Base-by-base conservation (phyloP, 2,329 filamentous ascomycete genomes). In the Talaromyces sp. region DNA sequence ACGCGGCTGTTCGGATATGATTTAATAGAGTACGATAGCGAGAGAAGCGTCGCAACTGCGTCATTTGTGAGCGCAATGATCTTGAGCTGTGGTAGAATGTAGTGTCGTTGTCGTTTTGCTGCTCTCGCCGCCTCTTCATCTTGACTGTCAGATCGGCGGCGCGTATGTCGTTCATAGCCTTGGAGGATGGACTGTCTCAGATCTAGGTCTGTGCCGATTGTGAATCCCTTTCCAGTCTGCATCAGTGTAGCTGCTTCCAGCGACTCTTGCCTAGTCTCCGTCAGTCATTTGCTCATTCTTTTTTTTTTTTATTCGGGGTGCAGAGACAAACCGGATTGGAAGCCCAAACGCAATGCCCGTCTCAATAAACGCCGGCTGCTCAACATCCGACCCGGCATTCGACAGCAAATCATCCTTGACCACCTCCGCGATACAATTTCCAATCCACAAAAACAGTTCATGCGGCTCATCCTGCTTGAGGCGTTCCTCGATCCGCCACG, bases 1-100 rank as follows among this genome's bases (percentile, higher is more conserved):
- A 64, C 62, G 21, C 62, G 62, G 44, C 62, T 64, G 62, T 64
- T 64, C 54, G 62, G 62, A 23, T 54, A 64, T 31, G 62, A 64
- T 55, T 64, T 64, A 54, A 64, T 64, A 23, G 62, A 64, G 31
- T 64, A 64, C 35, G 62, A 61, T 21, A 64, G 62, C 11, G 62
- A 64, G 9, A 64, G 62, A 31, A 64, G 44, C 5, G 62, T 64
- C 1, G 62, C 62, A 7, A 64, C 62, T 14, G 62, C 59, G 14
- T 64, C 62, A 44, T 64, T 64, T 31, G 62, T 64, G 44, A 64
- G 42, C 6, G 62, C 62, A 21, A 60, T 61, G 5, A 64, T 64
- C 28, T 64, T 64, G 3, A 64, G 39, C 31, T 61, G 52, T 7
- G 62, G 62, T 18, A 64, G 44, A 23, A 46, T 44, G 52, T 52